A percentile compares a stretch with the other conserved stretches of the same genome.
phyloP scores from a whole-genome alignment of 345 rosid species.

The Bruguiera sexangula region DNA sequence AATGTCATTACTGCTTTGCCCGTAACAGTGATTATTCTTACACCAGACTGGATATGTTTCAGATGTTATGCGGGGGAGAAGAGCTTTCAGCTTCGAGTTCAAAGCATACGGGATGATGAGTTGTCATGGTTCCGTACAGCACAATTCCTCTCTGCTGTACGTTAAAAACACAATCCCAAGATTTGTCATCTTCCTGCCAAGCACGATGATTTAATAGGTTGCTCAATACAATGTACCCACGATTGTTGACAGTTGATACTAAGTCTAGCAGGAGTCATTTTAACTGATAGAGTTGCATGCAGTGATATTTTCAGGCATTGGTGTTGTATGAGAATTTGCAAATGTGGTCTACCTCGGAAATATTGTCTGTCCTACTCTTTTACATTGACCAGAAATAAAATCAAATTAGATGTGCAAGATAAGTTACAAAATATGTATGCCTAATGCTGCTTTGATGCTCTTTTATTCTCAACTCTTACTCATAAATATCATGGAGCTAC shows the following conservation, averaged over 20 bases:
- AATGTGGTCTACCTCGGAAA: no score
- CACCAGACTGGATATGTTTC: background rate
- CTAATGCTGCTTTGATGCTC: no score
- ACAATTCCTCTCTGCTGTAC: constrained; percentile 28
- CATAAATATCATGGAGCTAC: no score
- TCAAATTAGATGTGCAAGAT: no score
- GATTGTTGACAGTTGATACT: background rate
- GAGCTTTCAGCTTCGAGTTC: constrained; percentile 30
- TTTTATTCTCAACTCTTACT: no score
- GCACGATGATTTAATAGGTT: background rate
- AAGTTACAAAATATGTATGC: no score
- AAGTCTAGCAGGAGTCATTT: no score
- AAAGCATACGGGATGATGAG: constrained; percentile 30
- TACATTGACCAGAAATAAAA: no score
- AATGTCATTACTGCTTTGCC: background rate
- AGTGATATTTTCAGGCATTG: no score
- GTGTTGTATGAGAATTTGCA: no score
- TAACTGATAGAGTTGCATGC: no score
- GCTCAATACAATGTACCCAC: background rate
- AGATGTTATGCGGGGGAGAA: constrained; percentile 40
- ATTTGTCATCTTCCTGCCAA: background rate
- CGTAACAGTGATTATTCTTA: background rate
- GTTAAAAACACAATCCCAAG: background rate
- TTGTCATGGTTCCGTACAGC: constrained; percentile 30
- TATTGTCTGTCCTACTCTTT: no score